Percentiles rank a stretch among this genome's conserved stretches.
Conservation (phyloP, 2,329 filamentous ascomycete species). For the Aspergillus pseudoviridinutans region DNA sequence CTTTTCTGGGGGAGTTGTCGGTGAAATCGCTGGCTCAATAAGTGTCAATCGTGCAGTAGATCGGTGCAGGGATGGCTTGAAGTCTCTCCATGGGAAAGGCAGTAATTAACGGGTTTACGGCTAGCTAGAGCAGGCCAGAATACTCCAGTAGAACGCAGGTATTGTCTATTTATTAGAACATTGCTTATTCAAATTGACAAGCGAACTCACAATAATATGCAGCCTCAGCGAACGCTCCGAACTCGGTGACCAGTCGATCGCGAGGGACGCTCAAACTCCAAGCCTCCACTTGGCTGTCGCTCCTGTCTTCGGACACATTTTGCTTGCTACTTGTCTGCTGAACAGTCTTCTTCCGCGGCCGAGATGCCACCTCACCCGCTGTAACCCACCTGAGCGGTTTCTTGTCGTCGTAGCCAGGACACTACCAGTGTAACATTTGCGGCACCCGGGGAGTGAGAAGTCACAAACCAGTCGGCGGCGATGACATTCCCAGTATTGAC, state of each 20-base stretch:
- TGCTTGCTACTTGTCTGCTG: neutral
- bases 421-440: constrained; percentile 6
- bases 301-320: neutral
- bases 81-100: neutral
- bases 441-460: constrained; percentile 1
- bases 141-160: neutral
- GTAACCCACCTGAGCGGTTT: constrained; percentile 6
- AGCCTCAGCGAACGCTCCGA: neutral
- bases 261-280: neutral
- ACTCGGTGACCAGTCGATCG: neutral
- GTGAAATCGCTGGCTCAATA: constrained; percentile 5
- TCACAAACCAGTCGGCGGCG: constrained; percentile 9
- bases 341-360: neutral
- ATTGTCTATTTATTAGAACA: constrained; percentile 1
- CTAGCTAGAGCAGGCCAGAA: constrained; percentile 1
- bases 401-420: constrained; percentile 7
- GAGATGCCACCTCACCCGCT: constrained; percentile 2
- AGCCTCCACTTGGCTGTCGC: neutral
- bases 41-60: constrained; percentile 4
- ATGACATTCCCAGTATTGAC: constrained; percentile 8
- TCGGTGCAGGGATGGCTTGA: neutral
- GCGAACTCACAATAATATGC: constrained; percentile 4
- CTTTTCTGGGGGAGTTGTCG: neutral
- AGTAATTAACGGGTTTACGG: constrained; percentile 1
- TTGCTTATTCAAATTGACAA: neutral